These are phyloP conservation scores for Arthrobotrys pseudoclavata DNA, from an alignment of 2,329 filamentous ascomycete species.

Conservation along the genomic window DNA sequence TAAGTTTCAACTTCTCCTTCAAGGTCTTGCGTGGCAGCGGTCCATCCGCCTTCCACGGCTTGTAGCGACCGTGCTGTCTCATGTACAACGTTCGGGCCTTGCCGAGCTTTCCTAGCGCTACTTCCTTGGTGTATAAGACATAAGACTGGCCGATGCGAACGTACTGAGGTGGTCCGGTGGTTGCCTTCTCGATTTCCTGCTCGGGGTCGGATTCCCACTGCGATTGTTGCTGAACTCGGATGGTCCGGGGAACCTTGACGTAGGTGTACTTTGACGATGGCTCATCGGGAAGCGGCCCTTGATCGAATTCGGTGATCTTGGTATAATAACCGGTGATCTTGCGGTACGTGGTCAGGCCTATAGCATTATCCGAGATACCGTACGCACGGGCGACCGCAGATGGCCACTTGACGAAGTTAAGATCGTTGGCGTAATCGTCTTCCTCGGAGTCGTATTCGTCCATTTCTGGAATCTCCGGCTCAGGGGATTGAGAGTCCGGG, in stretches of 20 bases:
- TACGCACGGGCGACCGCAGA: slow-evolving; percentile 59
- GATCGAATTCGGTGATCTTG: slow-evolving; percentile 56
- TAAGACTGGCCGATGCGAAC: slow-evolving; percentile 58
- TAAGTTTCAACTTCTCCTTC: slow-evolving; percentile 57
- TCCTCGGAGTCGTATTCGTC: slow-evolving; percentile 58
- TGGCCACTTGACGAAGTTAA: slow-evolving; percentile 59
- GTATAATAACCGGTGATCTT: slow-evolving; percentile 57
- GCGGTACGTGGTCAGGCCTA: slow-evolving; percentile 43
- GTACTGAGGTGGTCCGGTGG: slow-evolving; percentile 49
- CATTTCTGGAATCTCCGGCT: slow-evolving; percentile 46
- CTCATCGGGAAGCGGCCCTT: slow-evolving; percentile 55
- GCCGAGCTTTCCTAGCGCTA: slow-evolving; percentile 53
- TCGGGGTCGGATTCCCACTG: slow-evolving; percentile 58
- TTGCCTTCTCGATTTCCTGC: slow-evolving; percentile 55
- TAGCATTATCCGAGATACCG: slow-evolving; percentile 43
- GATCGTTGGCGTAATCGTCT: slow-evolving; percentile 56
- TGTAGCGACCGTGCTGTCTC: slow-evolving; percentile 57
- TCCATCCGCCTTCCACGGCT: slow-evolving; percentile 56
- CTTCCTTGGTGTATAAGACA: slow-evolving; percentile 56
- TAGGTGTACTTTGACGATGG: slow-evolving; percentile 58
- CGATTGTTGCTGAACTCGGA: slow-evolving; percentile 55
- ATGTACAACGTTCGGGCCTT: slow-evolving; percentile 56
- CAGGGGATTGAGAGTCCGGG: slow-evolving; percentile 56
- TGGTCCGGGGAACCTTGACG: slow-evolving; percentile 55
- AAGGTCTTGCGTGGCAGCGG: slow-evolving; percentile 57